phyloP scores from a whole-genome alignment of 1,284 basidiomycete species.

The Papiliotrema fonsecae region DNA sequence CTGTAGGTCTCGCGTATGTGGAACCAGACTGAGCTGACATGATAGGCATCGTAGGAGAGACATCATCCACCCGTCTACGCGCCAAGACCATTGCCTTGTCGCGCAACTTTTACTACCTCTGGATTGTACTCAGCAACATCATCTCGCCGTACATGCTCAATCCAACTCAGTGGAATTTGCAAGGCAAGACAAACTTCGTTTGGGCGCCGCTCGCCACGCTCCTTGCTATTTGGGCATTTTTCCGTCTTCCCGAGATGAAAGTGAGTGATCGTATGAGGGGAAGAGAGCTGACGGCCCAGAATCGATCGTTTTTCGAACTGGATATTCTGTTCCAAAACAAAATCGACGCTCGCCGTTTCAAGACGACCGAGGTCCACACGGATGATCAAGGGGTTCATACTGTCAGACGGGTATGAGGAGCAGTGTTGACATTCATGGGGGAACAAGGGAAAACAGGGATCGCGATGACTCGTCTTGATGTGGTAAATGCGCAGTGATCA shows the following conservation, averaged over 20 bases:
- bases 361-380: background rate
- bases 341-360: slow-evolving; percentile 7
- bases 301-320: slow-evolving; percentile 4
- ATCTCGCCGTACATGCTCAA: slow-evolving; percentile 16
- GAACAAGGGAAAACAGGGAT: too few relatives aligned
- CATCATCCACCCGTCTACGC: slow-evolving; percentile 46
- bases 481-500: too few relatives aligned
- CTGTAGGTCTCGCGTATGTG: background rate
- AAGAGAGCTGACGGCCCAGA: background rate
- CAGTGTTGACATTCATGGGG: too few relatives aligned
- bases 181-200: slow-evolving; percentile 16
- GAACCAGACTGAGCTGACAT: background rate
- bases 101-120: slow-evolving; percentile 47
- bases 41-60: slow-evolving; percentile 45
- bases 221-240: slow-evolving; percentile 16
- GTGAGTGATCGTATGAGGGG: slow-evolving; percentile 19
- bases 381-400: background rate
- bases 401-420: too few relatives aligned
- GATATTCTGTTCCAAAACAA: slow-evolving; percentile 9
- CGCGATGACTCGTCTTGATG: too few relatives aligned
- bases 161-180: slow-evolving; percentile 16
- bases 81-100: slow-evolving; percentile 51
- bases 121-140: slow-evolving; percentile 16
- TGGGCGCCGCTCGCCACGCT: slow-evolving; percentile 11
- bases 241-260: slow-evolving; percentile 45